Percentiles rank a stretch among this genome's conserved stretches.
These are phyloP conservation scores for Tanozyma kutaoensis DNA, from an alignment of 805 yeast species.

Conservation along the genomic window DNA sequence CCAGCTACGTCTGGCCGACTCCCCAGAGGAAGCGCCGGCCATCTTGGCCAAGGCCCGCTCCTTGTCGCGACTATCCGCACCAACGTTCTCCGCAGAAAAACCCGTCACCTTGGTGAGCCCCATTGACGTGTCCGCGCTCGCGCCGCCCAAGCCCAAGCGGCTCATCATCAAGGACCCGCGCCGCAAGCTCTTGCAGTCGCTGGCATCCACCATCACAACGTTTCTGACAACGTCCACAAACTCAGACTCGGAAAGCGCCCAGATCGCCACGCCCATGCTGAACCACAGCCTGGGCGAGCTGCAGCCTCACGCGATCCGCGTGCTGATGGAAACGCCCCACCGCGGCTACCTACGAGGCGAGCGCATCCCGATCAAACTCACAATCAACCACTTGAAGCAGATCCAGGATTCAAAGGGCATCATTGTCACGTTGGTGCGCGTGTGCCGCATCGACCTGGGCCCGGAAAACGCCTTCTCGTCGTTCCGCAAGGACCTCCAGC, in stretches of 20 bases:
- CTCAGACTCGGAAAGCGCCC: conserved; percentile 11
- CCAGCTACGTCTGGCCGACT: conserved; percentile 15
- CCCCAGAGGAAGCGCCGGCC: conserved; percentile 1
- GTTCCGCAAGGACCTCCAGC: conserved; percentile 74
- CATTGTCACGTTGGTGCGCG: conserved; percentile 66
- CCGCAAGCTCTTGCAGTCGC: conserved; percentile 14
- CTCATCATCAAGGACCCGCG: conserved; percentile 47
- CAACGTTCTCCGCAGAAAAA: conserved; percentile 38
- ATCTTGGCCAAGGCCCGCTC: conserved; percentile 7
- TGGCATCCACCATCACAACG: conserved; percentile 20
- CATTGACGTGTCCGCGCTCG: conserved; percentile 53
- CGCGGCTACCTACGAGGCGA: conserved; percentile 77
- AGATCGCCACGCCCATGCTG: background rate
- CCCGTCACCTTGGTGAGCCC: conserved; percentile 55
- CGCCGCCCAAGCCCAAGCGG: conserved; percentile 53
- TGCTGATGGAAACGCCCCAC: conserved; percentile 28
- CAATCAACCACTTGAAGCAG: conserved; percentile 56
- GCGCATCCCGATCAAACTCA: conserved; percentile 54
- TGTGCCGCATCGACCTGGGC: conserved; percentile 52
- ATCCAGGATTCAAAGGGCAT: conserved; percentile 61
- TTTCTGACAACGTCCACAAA: conserved; percentile 15
- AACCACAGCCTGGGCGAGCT: too few relatives aligned
- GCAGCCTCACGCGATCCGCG: conserved; percentile 14
- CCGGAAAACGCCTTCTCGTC: conserved; percentile 53
- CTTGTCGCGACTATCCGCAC: conserved; percentile 12